These are phyloP conservation scores for Coniosporium apollinis DNA, from an alignment of 495 filamentous ascomycete genomes.

Conservation along the genomic window DNA sequence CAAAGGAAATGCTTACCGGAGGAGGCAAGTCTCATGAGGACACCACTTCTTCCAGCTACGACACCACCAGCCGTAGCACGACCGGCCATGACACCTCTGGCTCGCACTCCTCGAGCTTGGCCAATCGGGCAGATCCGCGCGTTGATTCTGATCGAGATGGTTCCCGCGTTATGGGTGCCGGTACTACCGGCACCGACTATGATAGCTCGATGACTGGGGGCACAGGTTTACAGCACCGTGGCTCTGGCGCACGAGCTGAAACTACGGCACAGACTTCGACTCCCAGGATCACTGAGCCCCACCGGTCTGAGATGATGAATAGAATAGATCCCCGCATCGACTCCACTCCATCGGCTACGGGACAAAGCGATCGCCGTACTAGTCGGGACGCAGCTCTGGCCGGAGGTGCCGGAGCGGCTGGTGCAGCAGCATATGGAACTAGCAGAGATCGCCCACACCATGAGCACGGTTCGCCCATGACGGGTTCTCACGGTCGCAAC, in stretches of 20 bases:
- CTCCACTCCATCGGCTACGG: neutral
- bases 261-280: too few species aligned
- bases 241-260: too few species aligned
- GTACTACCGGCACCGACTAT: too few species aligned
- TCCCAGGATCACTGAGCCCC: too few species aligned
- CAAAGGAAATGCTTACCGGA: neutral
- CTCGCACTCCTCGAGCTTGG: slow-evolving; percentile 12
- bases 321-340: slow-evolving; percentile 1
- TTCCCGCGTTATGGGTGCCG: too few species aligned
- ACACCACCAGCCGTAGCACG: too few species aligned
- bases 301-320: too few species aligned
- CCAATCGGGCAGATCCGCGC: slow-evolving; percentile 13
- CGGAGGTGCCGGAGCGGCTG: slow-evolving; percentile 6
- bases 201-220: too few species aligned
- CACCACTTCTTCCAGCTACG: slow-evolving; percentile 7
- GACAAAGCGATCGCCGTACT: slow-evolving; percentile 15
- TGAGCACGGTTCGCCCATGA: neutral
- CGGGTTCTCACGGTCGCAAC: neutral
- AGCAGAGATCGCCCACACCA: slow-evolving; percentile 3
- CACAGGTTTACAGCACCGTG: too few species aligned
- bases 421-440: slow-evolving; percentile 4
- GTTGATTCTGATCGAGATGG: slow-evolving; percentile 1
- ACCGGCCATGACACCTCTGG: slow-evolving; percentile 11
- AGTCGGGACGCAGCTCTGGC: slow-evolving; percentile 14
- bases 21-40: slow-evolving; percentile 2